Base-by-base conservation (phyloP, 2,329 filamentous ascomycete species). In the Simplicillium sp. region DNA sequence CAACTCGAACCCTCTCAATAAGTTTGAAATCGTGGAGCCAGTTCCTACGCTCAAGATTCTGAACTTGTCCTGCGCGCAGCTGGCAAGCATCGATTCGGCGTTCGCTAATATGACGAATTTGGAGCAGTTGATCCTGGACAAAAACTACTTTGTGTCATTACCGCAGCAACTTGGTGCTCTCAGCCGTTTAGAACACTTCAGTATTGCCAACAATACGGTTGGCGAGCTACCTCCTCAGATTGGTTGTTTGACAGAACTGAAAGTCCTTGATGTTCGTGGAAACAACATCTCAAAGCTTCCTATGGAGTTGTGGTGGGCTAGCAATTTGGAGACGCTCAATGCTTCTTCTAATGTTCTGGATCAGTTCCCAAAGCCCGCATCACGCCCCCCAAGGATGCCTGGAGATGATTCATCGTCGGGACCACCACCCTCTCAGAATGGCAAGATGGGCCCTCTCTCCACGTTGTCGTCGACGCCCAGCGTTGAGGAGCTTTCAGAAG, bases 291-390 rank as follows among this genome's bases (percentile, higher is more conserved):
- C 82, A 48, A 84, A 83, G 54, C 69, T 98, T 28, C 92, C 92
- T 2, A 79, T 86, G 55, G 92, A 98, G 56, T 74, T 98, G n/a
- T 98, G 92, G 92, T 90, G 87, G 71, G 90, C 90, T 39, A 82
- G 83, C 51, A 88, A 84, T 56, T 65, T 98, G 41, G 89, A 97
- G 60, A 90, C 84, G 0, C 74, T 98, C 44, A 98, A 98, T 52
- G 82, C 94, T 11, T 97, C 90, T 1, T 96, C 92, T 11, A 98
- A 98, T 51, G 82, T 97, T 7, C 71, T 98, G 15, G 84, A 89
- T 38, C 80, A 77, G 33, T 97, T 98, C 56, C 92, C 92, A 1
- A 96, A 94, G 56, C 87, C 87, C 16, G 75, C 81, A 2, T 83
- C 83, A 8, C 79, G 86, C 37, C 67, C 79, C 36, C 76, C 80